A percentile compares a stretch with the other conserved stretches of the same genome.
Conservation (phyloP, 306 rosid genomes). For the Sindora glabra region DNA sequence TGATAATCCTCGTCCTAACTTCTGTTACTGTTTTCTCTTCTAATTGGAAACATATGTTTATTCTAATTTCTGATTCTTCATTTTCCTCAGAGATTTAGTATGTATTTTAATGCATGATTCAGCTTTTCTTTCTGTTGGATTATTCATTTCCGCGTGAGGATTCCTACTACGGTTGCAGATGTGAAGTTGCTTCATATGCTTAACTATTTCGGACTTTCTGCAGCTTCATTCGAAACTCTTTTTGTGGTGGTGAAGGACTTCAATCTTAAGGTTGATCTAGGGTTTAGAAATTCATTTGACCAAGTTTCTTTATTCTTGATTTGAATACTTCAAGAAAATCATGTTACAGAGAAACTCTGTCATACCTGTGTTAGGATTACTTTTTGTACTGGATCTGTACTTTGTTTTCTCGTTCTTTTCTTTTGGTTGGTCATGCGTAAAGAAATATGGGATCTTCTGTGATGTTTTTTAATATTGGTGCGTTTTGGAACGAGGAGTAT, state of each 20-base stretch:
- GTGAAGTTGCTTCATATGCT: not conserved
- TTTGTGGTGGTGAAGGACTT: not conserved
- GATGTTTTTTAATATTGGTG: too few relatives aligned
- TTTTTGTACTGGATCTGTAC: not conserved
- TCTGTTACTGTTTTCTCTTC: not conserved
- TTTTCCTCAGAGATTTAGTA: conserved; percentile 8
- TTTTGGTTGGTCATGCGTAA: not conserved
- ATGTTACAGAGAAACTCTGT: not conserved
- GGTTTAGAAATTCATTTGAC: conserved; percentile 23
- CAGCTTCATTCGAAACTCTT: not conserved
- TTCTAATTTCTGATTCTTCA: not conserved
- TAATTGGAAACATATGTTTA: not conserved
- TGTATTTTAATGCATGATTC: not conserved
- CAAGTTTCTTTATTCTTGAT: not conserved
- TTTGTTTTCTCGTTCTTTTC: not conserved
- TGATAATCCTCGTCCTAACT: conserved; percentile 12
- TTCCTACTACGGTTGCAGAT: not conserved
- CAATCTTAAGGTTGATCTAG: conserved; percentile 19
- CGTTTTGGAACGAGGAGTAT: not conserved
- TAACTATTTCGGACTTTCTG: conserved; percentile 13
- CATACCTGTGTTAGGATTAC: not conserved
- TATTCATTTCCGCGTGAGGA: not conserved
- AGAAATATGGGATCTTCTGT: too few relatives aligned
- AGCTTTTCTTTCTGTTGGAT: not conserved
- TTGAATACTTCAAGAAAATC: not conserved